Percentiles rank a stretch among this genome's conserved stretches.
phyloP scores from a whole-genome alignment of 2,329 filamentous ascomycete genomes.

The Rhexocercosporidium sp. region DNA sequence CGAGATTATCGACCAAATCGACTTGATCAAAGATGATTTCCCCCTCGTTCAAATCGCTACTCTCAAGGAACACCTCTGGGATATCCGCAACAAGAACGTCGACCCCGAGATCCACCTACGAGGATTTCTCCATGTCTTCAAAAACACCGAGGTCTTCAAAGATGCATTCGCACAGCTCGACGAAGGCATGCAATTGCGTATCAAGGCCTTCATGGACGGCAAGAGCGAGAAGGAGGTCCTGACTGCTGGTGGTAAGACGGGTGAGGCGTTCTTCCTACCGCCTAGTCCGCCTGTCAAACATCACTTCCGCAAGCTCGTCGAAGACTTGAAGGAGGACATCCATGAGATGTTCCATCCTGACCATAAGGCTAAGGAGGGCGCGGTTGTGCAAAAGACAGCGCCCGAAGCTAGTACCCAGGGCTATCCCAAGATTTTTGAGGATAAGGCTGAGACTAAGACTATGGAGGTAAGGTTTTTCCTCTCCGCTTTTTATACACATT shows the following conservation, averaged over 20 bases:
- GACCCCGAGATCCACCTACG: conserved; percentile 42
- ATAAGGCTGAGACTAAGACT: conserved; percentile 38
- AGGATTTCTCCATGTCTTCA: conserved; percentile 41
- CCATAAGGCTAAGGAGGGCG: conserved; percentile 7
- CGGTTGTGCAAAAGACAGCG: neutral
- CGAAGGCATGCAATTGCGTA: conserved; percentile 37
- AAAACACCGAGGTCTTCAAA: conserved; percentile 39
- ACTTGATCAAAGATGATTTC: conserved; percentile 33
- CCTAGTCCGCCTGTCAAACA: conserved; percentile 42
- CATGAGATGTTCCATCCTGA: conserved; percentile 17
- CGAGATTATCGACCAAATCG: conserved; percentile 43
- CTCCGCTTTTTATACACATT: neutral
- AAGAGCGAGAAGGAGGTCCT: conserved; percentile 34
- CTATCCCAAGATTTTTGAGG: conserved; percentile 42
- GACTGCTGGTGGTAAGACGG: conserved; percentile 25
- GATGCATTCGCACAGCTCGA: conserved; percentile 40
- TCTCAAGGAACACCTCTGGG: conserved; percentile 40
- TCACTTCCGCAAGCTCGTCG: conserved; percentile 41
- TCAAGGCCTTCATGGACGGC: conserved; percentile 42
- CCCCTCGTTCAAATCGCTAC: conserved; percentile 38
- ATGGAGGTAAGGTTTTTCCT: conserved; percentile 41
- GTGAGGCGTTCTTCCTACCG: conserved; percentile 37
- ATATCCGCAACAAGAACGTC: conserved; percentile 40
- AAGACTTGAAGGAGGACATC: conserved; percentile 21
- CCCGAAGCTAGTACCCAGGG: neutral